A percentile compares a stretch with the other conserved stretches of the same genome.
These are phyloP conservation scores for Paramarasmius palmivorus DNA, from an alignment of 1,284 basidiomycete genomes.

Conservation along the genomic window DNA sequence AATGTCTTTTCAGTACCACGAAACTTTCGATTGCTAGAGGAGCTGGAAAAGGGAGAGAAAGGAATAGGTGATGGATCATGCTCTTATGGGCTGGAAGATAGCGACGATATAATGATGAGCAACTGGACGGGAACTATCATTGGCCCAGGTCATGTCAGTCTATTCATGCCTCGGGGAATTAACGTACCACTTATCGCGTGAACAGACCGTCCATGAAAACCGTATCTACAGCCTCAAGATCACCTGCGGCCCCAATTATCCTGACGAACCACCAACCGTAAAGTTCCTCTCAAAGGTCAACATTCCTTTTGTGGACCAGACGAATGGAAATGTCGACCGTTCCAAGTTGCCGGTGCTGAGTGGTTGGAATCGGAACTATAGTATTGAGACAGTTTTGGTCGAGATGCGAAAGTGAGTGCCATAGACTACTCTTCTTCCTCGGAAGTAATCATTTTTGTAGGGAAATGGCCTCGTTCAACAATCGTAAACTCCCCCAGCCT, in stretches of 20 bases:
- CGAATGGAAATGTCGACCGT: constrained; percentile 78
- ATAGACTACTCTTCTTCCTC: not conserved
- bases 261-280: constrained; percentile 78
- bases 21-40: constrained; percentile 95
- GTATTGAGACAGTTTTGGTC: constrained; percentile 87
- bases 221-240: constrained; percentile 97
- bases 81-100: constrained; percentile 91
- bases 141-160: constrained; percentile 90
- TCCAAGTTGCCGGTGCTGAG: constrained; percentile 69
- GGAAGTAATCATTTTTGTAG: constrained; percentile 39
- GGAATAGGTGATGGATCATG: constrained; percentile 98
- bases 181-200: not conserved
- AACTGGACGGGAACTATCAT: constrained; percentile 99
- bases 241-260: constrained; percentile 82
- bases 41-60: constrained; percentile 99
- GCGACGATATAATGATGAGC: constrained; percentile 95
- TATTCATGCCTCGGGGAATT: not conserved
- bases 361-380: constrained; percentile 74
- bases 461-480: constrained; percentile 91
- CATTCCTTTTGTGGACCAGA: constrained; percentile 87
- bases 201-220: constrained; percentile 92
- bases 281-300: constrained; percentile 91
- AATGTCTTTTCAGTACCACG: constrained; percentile 73
- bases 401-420: constrained; percentile 81
- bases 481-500: constrained; percentile 94